phyloP scores from a whole-genome alignment of 2,329 filamentous ascomycete species.

The Phialocephala sp. region DNA sequence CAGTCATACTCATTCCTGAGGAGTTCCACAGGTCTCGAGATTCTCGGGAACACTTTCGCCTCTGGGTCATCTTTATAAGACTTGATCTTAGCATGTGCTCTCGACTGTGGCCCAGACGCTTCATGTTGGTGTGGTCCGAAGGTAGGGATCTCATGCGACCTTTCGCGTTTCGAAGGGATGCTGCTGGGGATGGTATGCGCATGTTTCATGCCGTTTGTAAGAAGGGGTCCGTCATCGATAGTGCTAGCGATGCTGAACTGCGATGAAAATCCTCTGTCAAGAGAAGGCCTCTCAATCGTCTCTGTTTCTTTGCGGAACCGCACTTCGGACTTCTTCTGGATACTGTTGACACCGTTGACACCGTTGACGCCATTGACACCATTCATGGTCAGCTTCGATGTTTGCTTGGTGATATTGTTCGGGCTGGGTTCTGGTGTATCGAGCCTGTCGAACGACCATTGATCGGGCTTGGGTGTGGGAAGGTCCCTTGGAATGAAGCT shows the following conservation, averaged over 20 bases:
- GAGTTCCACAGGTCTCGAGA: constrained; percentile 62
- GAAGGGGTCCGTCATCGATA: constrained; percentile 21
- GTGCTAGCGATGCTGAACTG: constrained; percentile 28
- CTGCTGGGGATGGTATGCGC: constrained; percentile 18
- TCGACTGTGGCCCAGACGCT: constrained; percentile 36
- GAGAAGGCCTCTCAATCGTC: constrained; percentile 15
- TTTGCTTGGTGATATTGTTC: constrained; percentile 4
- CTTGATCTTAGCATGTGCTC: constrained; percentile 38
- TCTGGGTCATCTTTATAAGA: constrained; percentile 42
- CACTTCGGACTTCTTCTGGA: constrained; percentile 18
- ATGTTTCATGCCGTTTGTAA: constrained; percentile 18
- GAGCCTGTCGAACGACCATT: constrained; percentile 16
- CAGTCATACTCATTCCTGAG: constrained; percentile 66
- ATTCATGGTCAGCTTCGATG: neutral
- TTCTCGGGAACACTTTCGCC: constrained; percentile 52
- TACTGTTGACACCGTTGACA: constrained; percentile 21
- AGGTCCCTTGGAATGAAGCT: constrained; percentile 27
- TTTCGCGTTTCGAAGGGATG: constrained; percentile 11
- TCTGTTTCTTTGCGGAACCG: constrained; percentile 26
- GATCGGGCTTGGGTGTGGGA: constrained; percentile 33
- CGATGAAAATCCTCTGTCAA: constrained; percentile 27
- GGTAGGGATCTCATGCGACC: constrained; percentile 33
- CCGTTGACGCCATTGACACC: constrained; percentile 11
- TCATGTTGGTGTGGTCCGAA: constrained; percentile 32
- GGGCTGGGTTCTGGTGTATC: neutral